A percentile compares a stretch with the other conserved stretches of the same genome.
Conservation (phyloP, 352 stramenopile genomes). For the Globisporangium sylvaticum region DNA sequence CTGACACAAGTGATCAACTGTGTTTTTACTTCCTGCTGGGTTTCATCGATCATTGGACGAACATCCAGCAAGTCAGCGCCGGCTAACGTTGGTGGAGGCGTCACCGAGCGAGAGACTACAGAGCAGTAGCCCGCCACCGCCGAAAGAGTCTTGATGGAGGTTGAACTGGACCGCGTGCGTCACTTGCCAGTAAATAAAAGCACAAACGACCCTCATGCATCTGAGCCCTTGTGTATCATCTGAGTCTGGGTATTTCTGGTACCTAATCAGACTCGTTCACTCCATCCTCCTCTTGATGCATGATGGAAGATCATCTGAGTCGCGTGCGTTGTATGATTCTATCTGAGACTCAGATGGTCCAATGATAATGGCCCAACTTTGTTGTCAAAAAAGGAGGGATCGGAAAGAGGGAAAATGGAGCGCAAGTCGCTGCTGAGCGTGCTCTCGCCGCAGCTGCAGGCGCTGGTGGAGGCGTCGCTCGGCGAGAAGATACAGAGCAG, state of each 20-base stretch:
- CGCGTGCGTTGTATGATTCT: neutral
- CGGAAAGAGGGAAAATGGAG: neutral
- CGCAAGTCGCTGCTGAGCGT: neutral
- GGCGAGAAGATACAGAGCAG: neutral
- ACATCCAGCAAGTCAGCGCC: no score
- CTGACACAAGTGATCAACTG: no score
- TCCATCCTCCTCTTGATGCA: neutral
- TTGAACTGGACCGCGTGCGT: no score
- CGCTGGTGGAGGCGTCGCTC: neutral
- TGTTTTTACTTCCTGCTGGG: no score
- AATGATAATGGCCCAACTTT: neutral
- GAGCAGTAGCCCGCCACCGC: no score
- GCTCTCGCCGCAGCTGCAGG: neutral
- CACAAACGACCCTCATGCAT: no score
- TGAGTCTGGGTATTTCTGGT: no score
- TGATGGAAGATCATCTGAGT: neutral
- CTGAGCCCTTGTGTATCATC: neutral
- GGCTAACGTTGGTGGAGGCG: no score
- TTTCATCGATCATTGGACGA: no score
- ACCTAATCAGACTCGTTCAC: neutral
- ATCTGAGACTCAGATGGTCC: neutral
- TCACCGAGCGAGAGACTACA: no score
- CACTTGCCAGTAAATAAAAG: no score
- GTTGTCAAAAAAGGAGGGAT: neutral
- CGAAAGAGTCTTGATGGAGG: no score